Conservation (phyloP, 2,329 filamentous ascomycete species). For the Trichoderma harzianum region DNA sequence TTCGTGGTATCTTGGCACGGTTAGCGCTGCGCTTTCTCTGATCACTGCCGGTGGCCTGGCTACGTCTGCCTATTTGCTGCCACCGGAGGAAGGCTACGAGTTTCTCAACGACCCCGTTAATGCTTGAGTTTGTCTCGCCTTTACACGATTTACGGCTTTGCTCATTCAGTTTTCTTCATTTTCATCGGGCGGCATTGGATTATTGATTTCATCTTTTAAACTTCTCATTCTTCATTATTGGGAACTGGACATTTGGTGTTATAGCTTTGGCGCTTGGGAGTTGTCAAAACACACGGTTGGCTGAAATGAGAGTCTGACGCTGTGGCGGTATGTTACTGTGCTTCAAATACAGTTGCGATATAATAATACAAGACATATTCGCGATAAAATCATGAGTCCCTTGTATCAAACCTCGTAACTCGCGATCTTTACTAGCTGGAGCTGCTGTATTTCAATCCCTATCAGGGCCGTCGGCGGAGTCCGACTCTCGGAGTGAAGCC, state of each 20-base stretch:
- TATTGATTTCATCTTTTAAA: not conserved
- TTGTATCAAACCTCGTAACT: not conserved
- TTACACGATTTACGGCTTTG: not conserved
- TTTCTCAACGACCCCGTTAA: slow-evolving; percentile 53
- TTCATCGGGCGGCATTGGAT: not conserved
- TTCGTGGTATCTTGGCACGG: slow-evolving; percentile 69
- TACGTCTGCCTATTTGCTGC: slow-evolving; percentile 65
- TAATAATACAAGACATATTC: not conserved
- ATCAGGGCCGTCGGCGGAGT: slow-evolving; percentile 1
- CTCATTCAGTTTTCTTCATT: not conserved
- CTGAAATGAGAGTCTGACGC: not conserved
- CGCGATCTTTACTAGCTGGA: not conserved
- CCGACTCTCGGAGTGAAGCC: slow-evolving; percentile 1
- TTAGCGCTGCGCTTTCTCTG: slow-evolving; percentile 52
- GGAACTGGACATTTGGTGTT: not conserved
- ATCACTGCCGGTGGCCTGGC: slow-evolving; percentile 57
- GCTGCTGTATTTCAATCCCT: not conserved
- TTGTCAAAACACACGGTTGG: not conserved
- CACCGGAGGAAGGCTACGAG: slow-evolving; percentile 83
- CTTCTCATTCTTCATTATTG: not conserved
- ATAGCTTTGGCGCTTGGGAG: slow-evolving; percentile 8
- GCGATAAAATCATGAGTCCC: not conserved
- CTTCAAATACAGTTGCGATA: not conserved
- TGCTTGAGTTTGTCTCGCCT: slow-evolving; percentile 33
- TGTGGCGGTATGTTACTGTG: not conserved